Conservation (phyloP, 75 land plant species). For the Ceratopteris richardii region DNA sequence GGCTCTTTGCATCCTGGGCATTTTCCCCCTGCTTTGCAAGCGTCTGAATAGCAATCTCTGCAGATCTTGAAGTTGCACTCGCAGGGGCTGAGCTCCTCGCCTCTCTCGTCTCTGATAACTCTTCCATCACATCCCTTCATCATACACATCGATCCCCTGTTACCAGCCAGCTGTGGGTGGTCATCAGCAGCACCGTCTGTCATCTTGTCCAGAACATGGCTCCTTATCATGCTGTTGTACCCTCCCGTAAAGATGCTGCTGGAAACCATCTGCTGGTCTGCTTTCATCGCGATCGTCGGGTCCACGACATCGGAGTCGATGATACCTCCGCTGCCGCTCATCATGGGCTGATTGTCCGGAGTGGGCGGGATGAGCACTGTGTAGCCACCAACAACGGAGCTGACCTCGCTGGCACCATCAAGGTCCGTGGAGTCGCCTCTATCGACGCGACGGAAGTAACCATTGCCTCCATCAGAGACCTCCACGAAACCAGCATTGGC, state of each 20-base stretch:
- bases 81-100: slow-evolving; percentile 49
- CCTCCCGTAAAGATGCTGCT: slow-evolving; percentile 33
- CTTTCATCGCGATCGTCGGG: too few species aligned
- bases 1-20: slow-evolving; percentile 62
- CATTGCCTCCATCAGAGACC: not conserved
- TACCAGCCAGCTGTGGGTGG: slow-evolving; percentile 13
- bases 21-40: slow-evolving; percentile 71
- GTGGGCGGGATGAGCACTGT: slow-evolving; percentile 58
- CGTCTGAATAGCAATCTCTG: slow-evolving; percentile 51
- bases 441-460: slow-evolving; percentile 54
- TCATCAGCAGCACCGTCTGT: slow-evolving; percentile 2
- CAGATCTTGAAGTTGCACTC: slow-evolving; percentile 67
- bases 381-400: slow-evolving; percentile 28
- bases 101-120: slow-evolving; percentile 66
- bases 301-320: not conserved
- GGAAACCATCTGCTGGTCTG: slow-evolving; percentile 21
- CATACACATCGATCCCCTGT: slow-evolving; percentile 70
- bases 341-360: slow-evolving; percentile 55
- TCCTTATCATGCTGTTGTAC: slow-evolving; percentile 27
- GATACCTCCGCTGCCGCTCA: not conserved
- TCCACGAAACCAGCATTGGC: not conserved
- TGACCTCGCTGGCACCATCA: slow-evolving; percentile 48
- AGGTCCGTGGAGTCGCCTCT: slow-evolving; percentile 60
- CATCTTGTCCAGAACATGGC: slow-evolving; percentile 28
- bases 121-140: slow-evolving; percentile 64